These are phyloP conservation scores for Krasilnikovozyma curviuscula DNA, from an alignment of 768 basidiomycete species.

Conservation along the genomic window DNA sequence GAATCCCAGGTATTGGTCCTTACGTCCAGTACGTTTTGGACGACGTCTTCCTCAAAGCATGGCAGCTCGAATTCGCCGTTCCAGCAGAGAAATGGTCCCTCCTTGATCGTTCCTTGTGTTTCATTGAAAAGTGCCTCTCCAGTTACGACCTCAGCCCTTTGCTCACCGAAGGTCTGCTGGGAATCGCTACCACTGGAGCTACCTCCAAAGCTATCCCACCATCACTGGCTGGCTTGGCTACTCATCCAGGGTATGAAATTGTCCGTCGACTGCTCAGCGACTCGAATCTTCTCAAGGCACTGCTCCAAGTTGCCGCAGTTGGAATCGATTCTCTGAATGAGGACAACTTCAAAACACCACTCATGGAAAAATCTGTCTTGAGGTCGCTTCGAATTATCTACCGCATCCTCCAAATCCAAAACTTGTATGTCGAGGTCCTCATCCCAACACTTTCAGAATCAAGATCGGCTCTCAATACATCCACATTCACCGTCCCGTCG, in stretches of 20 bases:
- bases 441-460: slow-evolving; percentile 51
- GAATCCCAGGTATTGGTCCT: slow-evolving; percentile 58
- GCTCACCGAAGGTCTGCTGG: slow-evolving; percentile 31
- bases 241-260: slow-evolving; percentile 73
- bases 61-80: slow-evolving; percentile 50
- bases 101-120: slow-evolving; percentile 64
- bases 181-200: slow-evolving; percentile 7
- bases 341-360: slow-evolving; percentile 35
- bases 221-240: slow-evolving; percentile 25
- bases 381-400: slow-evolving; percentile 65
- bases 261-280: slow-evolving; percentile 58
- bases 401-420: slow-evolving; percentile 65
- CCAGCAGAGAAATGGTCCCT: slow-evolving; percentile 68
- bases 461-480: not conserved
- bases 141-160: slow-evolving; percentile 63
- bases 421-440: slow-evolving; percentile 72
- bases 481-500: slow-evolving; percentile 1
- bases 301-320: slow-evolving; percentile 63
- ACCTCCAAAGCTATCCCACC: slow-evolving; percentile 3
- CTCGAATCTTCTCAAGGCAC: slow-evolving; percentile 47
- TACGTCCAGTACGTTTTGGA: slow-evolving; percentile 76
- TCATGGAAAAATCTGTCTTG: slow-evolving; percentile 53
- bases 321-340: slow-evolving; percentile 59
- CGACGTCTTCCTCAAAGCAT: slow-evolving; percentile 62
- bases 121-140: slow-evolving; percentile 63